Conservation (phyloP, 176 grass and related monocot species). For the Lolium multiflorum region DNA sequence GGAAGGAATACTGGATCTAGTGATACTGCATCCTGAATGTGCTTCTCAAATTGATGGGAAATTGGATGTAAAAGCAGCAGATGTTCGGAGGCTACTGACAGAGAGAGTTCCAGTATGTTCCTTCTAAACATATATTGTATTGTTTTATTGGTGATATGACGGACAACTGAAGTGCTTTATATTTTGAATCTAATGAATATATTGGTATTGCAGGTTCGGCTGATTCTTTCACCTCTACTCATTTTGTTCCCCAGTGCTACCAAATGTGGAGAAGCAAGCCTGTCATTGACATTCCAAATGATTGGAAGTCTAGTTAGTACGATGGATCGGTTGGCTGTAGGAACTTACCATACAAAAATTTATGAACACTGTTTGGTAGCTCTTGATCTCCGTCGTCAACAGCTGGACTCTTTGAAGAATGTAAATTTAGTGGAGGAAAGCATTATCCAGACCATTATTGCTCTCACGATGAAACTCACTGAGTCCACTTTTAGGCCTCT, state of each 20-base stretch:
- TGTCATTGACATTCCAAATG: slow-evolving; percentile 81
- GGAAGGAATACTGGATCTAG: slow-evolving; percentile 66
- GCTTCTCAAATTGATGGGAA: slow-evolving; percentile 55
- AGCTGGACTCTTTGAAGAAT: slow-evolving; percentile 66
- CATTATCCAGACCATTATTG: slow-evolving; percentile 69
- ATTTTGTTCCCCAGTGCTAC: slow-evolving; percentile 62
- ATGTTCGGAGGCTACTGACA: slow-evolving; percentile 67
- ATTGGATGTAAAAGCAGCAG: slow-evolving; percentile 68
- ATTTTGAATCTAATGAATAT: slow-evolving; percentile 40
- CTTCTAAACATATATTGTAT: slow-evolving; percentile 7
- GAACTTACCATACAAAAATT: slow-evolving; percentile 82
- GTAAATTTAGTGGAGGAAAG: slow-evolving; percentile 76
- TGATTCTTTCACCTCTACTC: slow-evolving; percentile 75
- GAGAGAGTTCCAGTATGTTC: slow-evolving; percentile 91
- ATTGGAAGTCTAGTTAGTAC: slow-evolving; percentile 66
- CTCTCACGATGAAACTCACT: slow-evolving; percentile 86
- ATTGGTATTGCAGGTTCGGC: slow-evolving; percentile 69
- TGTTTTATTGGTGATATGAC: slow-evolving; percentile 26
- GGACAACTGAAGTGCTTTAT: not conserved
- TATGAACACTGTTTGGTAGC: slow-evolving; percentile 83
- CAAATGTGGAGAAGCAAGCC: slow-evolving; percentile 73
- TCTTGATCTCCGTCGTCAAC: slow-evolving; percentile 78
- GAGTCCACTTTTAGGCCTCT: slow-evolving; percentile 92
- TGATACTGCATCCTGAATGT: slow-evolving; percentile 76
- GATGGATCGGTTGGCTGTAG: slow-evolving; percentile 79